Base-by-base conservation (phyloP, 2,329 filamentous ascomycete genomes). In the Talaromyces sp. region DNA sequence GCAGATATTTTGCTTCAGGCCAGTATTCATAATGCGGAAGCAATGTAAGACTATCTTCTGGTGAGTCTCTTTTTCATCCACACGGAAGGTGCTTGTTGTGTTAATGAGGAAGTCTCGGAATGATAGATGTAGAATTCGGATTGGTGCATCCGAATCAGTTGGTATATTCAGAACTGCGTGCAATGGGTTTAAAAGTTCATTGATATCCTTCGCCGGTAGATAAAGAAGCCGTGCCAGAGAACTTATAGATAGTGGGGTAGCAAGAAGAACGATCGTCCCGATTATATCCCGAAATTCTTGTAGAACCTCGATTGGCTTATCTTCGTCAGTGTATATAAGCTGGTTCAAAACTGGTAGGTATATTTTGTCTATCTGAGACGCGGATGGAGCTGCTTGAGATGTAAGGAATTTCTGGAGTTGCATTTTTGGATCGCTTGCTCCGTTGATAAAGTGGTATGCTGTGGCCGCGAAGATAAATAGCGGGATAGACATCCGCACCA, bases 31-130 rank as follows among this genome's bases (percentile, higher is more conserved):
- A 11, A 66, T 11, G 63, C 50, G 7, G 35, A 78, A 69, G 68
- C 74, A 78, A 61, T 61, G 49, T 60, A 45, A 35, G 7, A 70
- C 71, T 37, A 79, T 67, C 27, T 65, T 67, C 35, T 69, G 13
- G 61, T 80, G 73, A 57, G 69, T 70, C 10, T 64, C 49, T 64
- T 69, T 72, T 67, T 77, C 70, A 57, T 80, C 66, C 63, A 76
- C 69, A 69, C 71, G 70, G 68, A 77, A 73, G 13, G 2, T 61
- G 65, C 50, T 50, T 43, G 3, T 61, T 13, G 64, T 65, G 56
- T 71, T 64, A 19, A 75, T 64, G 17, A 76, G 71, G 61, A 73
- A 76, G 66, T 77, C 72, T 56, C 72, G 71, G 57, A 77, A 77
- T 59, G 73, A 77, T 61, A 71, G 66, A 66, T 74, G 72, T 15